Base-by-base conservation (phyloP, 1,284 basidiomycete genomes). In the Sporisorium scitamineum region DNA sequence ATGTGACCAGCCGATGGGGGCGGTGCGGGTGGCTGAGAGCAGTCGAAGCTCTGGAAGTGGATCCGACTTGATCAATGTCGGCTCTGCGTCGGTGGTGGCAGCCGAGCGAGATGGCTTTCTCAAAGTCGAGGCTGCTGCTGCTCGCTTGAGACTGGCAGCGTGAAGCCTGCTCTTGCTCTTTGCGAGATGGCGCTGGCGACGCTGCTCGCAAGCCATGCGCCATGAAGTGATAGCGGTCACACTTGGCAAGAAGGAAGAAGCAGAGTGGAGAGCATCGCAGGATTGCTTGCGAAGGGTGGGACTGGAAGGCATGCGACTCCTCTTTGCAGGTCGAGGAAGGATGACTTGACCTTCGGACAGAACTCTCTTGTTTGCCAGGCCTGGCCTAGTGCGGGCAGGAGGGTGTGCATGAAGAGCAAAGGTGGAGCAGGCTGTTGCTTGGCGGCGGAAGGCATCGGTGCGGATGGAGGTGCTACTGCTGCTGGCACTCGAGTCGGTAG, bases 21-120 rank as follows among this genome's bases (percentile, higher is more conserved):
- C 73, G 5, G 73, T 76, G 45, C 65, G 64, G 0, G 73, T 71
- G 14, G 73, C 73, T 2, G 69, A 71, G n/a, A 76, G 65, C n/a
- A 76, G 56, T 20, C 73, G 61, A n/a, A 76, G 69, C 32, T 76
- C 69, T 8, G 73, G 73, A 13, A 76, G 59, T 13, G 52, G 29
- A 22, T 71, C 64, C 0, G 16, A 16, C 22, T 41, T 45, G 11
- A 32, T 16, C 0, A 10, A 34, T 51, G 27, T 27, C 11, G 3
- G 39, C 29, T 13, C 7, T 6, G 37, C 18, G 5, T 39, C 34
- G 34, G 37, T 39, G 37, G 37, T 3, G 16, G 1, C 7, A 18
- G 37, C 37, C 37, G 37, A 39, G 37, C 37, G 11, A 39, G 37
- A 39, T 4, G 37, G 16, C 7, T 39, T 39, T 18, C 37, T 18